These are phyloP conservation scores for Didymella segeticola DNA, from an alignment of 2,329 filamentous ascomycete genomes.

Conservation along the genomic window DNA sequence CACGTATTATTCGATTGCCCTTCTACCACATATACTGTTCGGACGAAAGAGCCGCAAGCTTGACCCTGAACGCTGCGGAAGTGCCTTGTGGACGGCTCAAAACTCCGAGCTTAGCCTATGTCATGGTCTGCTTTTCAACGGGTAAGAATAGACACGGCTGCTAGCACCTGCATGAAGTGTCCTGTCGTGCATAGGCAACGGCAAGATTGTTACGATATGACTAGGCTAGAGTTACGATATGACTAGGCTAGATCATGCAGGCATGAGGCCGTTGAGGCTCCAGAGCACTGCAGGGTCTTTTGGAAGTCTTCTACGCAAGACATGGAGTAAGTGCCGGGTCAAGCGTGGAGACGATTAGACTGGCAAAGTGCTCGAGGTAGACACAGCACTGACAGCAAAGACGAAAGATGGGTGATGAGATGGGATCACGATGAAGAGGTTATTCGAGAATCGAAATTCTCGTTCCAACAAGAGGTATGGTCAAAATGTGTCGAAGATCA, in stretches of 20 bases:
- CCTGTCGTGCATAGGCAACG: not conserved
- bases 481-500: not conserved
- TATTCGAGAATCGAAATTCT: too few species aligned
- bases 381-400: too few species aligned
- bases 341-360: too few species aligned
- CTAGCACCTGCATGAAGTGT: conserved; percentile 1
- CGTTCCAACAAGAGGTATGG: too few species aligned
- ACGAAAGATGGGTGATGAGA: too few species aligned
- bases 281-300: too few species aligned
- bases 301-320: too few species aligned
- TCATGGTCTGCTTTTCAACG: not conserved
- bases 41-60: not conserved
- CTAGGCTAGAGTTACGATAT: too few species aligned
- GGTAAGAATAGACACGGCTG: not conserved
- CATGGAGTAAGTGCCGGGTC: too few species aligned
- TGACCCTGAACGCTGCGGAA: not conserved
- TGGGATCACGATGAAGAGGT: not conserved
- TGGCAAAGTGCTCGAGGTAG: too few species aligned
- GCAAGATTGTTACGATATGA: not conserved
- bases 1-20: not conserved
- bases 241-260: too few species aligned
- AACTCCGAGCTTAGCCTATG: not conserved
- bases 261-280: not conserved
- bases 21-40: not conserved
- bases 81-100: not conserved